These are phyloP conservation scores for Tricholomella constricta DNA, from an alignment of 768 basidiomycete genomes.

Conservation along the genomic window DNA sequence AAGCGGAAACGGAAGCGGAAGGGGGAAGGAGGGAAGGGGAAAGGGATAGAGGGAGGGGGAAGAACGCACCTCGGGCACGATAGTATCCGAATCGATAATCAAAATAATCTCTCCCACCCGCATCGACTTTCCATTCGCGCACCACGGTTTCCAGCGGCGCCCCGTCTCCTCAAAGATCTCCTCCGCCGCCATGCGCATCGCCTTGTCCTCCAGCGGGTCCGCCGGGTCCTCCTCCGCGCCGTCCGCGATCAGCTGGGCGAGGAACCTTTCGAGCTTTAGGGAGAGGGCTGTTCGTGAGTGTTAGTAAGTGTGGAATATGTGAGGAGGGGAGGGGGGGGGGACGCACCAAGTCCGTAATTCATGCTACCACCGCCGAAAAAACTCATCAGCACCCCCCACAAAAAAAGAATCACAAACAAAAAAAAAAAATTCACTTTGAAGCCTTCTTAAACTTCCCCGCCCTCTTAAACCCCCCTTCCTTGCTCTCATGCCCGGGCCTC, in stretches of 20 bases:
- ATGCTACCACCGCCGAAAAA: constrained; percentile 47
- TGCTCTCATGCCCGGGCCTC: constrained; percentile 69
- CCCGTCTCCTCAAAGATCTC: constrained; percentile 66
- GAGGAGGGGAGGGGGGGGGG: neutral
- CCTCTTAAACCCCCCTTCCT: constrained; percentile 86
- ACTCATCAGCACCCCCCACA: too few relatives aligned
- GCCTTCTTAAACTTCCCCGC: constrained; percentile 92
- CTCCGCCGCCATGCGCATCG: constrained; percentile 72
- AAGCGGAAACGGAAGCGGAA: neutral
- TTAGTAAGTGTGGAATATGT: too few relatives aligned
- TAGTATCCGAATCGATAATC: constrained; percentile 78
- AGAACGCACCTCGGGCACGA: constrained; percentile 62
- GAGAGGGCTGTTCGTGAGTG: constrained; percentile 58
- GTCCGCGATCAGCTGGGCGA: constrained; percentile 44
- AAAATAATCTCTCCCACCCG: constrained; percentile 80
- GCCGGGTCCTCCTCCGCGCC: constrained; percentile 42
- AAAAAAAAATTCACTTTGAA: constrained; percentile 39
- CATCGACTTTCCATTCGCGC: constrained; percentile 71
- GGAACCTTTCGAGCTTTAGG: constrained; percentile 58
- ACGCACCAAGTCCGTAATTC: constrained; percentile 66
- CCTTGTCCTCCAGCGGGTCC: constrained; percentile 69
- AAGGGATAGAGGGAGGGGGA: neutral
- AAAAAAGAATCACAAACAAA: neutral
- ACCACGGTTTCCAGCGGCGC: constrained; percentile 64
- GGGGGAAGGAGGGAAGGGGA: neutral